Evolutionary conservation across 2,329 filamentous ascomycete genomes (phyloP), one percentile per base, ranked within the genome.

Genomic region (Penicillium italicum): DNA sequence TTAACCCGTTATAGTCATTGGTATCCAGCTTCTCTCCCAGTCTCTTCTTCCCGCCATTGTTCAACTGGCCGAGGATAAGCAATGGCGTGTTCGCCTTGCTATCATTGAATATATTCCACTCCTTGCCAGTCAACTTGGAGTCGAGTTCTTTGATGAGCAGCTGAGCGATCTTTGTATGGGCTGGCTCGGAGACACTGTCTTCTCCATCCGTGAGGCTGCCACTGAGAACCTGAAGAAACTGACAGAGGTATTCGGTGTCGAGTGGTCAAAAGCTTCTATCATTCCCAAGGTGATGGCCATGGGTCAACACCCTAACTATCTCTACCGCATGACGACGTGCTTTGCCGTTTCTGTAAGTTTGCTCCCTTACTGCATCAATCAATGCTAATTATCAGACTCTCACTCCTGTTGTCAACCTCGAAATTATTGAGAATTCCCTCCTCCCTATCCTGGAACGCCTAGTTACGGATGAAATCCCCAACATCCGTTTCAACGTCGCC

Each of bases 251-350:
- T 99, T 99, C 72, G 94, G 94, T 45, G 92, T 97, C 16, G 91
- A 96, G 62, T 99, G 94, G 94, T 93, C 94, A 41, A 95, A 88
- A 74, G 90, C 92, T 72, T 91, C 92, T 44, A 99, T 99, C 70
- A 96, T 99, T 66, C 94, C 94, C 58, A 97, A 97, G 80, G 94
- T 99, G 62, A 94, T 96, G 83, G 90, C 89, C 36, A 97, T 99
- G 94, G 94, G 94, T 57, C 90, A 91, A 71, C 94, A 99, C 74
- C 91, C 93, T 59, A 99, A 99, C 79, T 99, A 99, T 74, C 87
- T 99, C 50, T 99, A 99, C 83, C 85, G 94, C 73, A 99, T 99
- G 94, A 99, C 94, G 10, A 99, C 94, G n/a, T 97, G 93, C 79
- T 99, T 99, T 74, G 94, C 94, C 60, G 95, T 99, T 64, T 93